Evolutionary conservation across 768 basidiomycete genomes (phyloP), one percentile per base, ranked within the genome.

Genomic region (Lactifluus subvellereus): DNA sequence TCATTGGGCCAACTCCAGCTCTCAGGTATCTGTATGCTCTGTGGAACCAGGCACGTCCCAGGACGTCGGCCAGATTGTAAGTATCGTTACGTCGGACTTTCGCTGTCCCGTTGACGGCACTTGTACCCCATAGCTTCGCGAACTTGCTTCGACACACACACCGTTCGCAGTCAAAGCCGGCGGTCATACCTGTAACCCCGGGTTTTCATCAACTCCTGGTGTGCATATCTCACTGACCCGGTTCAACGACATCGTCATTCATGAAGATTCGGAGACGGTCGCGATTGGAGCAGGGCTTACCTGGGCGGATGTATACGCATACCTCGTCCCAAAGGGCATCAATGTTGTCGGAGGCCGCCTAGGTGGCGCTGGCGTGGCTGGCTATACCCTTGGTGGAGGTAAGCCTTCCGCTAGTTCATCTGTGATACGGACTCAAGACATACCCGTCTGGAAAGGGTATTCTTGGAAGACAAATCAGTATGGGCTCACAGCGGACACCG

Each of bases 401-500:
- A 42, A 55, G 33, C 5, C 7, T 40, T 43, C 10, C 40, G 27
- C 27, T 1, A 1, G 6, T 6, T 22, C 35, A 35, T 48, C n/a
- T 35, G 16, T 27, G 18, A 40, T 27, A 11, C 6, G 6, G 18
- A 50, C 33, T 32, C 16, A 22, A 51, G 14, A 16, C n/a, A 48
- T 49, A 7, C 16, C 3, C 33, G 4, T 18, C 3, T 27, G 22
- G 20, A 10, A 64, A 64, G 76, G 76, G 11, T 77, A 72, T 62
- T 76, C 75, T 1, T 60, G 70, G 63, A 72, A 72, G 58, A 73
- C 72, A 5, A 75, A 72, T 60, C 70, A 73, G 53, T 70, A 69
- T 60, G 76, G 77, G 6, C 62, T 77, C 27, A 70, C 71, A 1
- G 65, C 73, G 33, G 76, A 77, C 61, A 75, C 74, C 48, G 56